Conservation (phyloP, 306 rosid genomes). For the Castanea crenata region DNA sequence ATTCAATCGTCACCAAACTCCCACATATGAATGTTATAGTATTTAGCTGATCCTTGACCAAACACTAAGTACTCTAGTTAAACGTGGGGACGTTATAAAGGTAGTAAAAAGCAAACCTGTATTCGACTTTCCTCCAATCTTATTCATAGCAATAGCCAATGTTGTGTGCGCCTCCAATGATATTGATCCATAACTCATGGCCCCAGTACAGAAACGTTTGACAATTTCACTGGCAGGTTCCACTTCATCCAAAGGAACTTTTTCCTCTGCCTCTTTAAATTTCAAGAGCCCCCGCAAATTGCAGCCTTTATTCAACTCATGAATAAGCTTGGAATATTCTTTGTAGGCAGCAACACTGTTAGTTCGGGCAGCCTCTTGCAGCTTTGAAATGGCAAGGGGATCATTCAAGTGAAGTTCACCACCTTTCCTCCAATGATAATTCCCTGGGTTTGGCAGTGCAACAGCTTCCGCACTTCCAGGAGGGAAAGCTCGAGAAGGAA, state of each 20-base stretch:
- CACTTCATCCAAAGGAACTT: slow-evolving; percentile 84
- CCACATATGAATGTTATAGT: neutral
- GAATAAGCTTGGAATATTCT: slow-evolving; percentile 85
- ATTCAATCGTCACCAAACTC: neutral
- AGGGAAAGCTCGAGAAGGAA: slow-evolving; percentile 73
- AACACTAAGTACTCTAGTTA: neutral
- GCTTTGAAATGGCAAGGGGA: slow-evolving; percentile 91
- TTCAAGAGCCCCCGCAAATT: slow-evolving; percentile 90
- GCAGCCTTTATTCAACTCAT: slow-evolving; percentile 83
- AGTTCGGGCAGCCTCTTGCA: slow-evolving; percentile 95
- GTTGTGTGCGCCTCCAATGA: slow-evolving; percentile 95
- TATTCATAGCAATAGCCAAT: slow-evolving; percentile 92
- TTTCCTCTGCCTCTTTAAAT: slow-evolving; percentile 53
- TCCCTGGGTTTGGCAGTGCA: slow-evolving; percentile 96
- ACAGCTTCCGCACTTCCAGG: slow-evolving; percentile 93
- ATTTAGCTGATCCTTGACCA: neutral
- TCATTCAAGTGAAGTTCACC: slow-evolving; percentile 97
- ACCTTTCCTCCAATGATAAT: slow-evolving; percentile 98
- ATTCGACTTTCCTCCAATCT: slow-evolving; percentile 93
- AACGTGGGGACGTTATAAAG: neutral
- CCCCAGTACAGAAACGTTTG: slow-evolving; percentile 97
- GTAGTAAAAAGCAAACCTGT: slow-evolving; percentile 60
- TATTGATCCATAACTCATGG: slow-evolving; percentile 99
- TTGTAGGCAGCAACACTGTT: slow-evolving; percentile 86
- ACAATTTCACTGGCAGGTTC: slow-evolving; percentile 94